Conservation (phyloP, 768 basidiomycete species). For the Lanmaoa rubissima region DNA sequence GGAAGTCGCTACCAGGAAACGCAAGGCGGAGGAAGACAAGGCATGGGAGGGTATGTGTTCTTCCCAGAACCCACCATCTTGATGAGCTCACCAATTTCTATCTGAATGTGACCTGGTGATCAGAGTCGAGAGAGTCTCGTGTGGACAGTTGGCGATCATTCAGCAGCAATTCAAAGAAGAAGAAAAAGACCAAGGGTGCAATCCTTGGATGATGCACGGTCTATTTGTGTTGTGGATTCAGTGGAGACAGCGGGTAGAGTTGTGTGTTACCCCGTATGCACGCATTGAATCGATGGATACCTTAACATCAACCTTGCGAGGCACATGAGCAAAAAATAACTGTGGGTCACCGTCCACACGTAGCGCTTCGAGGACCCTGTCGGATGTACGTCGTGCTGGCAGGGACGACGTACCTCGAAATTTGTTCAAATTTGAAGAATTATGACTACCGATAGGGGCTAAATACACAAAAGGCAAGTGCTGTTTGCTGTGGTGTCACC, state of each 20-base stretch:
- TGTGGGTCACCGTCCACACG: no score
- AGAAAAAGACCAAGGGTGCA: constrained; percentile 71
- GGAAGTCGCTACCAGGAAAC: constrained; percentile 70
- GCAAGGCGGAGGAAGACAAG: constrained; percentile 87
- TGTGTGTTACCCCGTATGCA: constrained; percentile 13
- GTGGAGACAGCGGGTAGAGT: neutral
- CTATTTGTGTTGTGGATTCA: neutral
- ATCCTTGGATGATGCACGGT: constrained; percentile 58
- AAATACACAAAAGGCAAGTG: no score
- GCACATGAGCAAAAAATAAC: neutral
- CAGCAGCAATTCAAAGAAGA: constrained; percentile 66
- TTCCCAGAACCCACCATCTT: neutral
- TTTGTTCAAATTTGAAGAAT: neutral
- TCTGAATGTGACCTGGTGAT: neutral
- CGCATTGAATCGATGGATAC: constrained; percentile 9
- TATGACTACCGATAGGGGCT: no score
- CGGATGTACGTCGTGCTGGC: neutral
- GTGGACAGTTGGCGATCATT: constrained; percentile 86
- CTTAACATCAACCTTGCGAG: neutral
- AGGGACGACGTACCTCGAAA: neutral
- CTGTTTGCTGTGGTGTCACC: no score
- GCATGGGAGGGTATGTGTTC: constrained; percentile 75
- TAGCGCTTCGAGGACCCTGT: neutral
- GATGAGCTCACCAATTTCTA: neutral
- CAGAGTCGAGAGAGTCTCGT: constrained; percentile 75